These are phyloP conservation scores for Fraxinus excelsior DNA, from an alignment of 257 asterid genomes.

Conservation along the genomic window DNA sequence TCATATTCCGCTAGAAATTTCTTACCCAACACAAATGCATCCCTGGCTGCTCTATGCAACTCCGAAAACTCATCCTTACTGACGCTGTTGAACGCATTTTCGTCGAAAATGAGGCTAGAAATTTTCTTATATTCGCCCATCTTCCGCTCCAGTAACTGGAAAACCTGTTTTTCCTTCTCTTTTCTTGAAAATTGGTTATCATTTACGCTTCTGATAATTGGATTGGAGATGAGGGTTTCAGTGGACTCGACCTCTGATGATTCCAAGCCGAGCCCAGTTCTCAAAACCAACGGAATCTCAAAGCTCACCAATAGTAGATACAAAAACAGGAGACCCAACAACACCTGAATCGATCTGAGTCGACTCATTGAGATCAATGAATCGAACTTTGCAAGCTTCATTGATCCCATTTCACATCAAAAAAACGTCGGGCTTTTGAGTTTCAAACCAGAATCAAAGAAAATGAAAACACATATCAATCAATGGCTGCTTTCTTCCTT, in stretches of 20 bases:
- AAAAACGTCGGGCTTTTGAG: conserved; percentile 9
- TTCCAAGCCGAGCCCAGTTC: conserved; percentile 64
- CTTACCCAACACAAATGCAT: conserved; percentile 76
- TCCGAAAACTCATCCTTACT: conserved; percentile 64
- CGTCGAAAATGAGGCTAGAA: conserved; percentile 68
- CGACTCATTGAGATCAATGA: conserved; percentile 77
- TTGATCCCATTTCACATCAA: conserved; percentile 35
- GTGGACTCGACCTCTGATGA: conserved; percentile 51
- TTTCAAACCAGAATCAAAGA: conserved; percentile 12
- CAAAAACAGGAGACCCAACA: conserved; percentile 64
- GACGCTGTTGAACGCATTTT: conserved; percentile 50
- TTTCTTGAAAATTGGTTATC: conserved; percentile 38
- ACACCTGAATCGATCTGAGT: conserved; percentile 76
- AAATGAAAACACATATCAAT: conserved; percentile 17
- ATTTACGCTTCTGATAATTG: conserved; percentile 33
- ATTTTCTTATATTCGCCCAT: conserved; percentile 55
- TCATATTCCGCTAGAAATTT: conserved; percentile 58
- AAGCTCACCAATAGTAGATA: conserved; percentile 66
- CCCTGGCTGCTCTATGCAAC: conserved; percentile 67
- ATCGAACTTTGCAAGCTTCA: conserved; percentile 68
- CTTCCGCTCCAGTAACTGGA: conserved; percentile 37
- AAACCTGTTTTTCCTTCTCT: conserved; percentile 35
- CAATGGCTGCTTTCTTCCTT: conserved; percentile 11
- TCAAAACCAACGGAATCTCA: conserved; percentile 80
- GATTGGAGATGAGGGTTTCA: conserved; percentile 38